Evolutionary conservation across 768 basidiomycete species (phyloP).

Genomic region (Russula sp.): DNA sequence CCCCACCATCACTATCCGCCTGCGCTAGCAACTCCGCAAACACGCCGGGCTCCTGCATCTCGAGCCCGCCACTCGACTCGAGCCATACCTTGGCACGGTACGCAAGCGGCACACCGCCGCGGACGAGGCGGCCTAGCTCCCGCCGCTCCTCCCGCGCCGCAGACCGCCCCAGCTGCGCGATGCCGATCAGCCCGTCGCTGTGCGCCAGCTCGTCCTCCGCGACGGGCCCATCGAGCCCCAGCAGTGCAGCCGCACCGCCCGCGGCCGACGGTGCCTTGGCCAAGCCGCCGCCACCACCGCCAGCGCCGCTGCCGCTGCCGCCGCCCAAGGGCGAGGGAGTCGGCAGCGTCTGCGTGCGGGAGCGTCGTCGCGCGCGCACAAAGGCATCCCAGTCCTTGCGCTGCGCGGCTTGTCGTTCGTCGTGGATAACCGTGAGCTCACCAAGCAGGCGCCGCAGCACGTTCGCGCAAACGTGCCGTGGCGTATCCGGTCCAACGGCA

Average conservation of each 20-base stretch:
- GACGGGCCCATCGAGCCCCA: slow-evolving; percentile 55
- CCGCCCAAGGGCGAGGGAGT: slow-evolving; percentile 15
- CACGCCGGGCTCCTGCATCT: slow-evolving; percentile 85
- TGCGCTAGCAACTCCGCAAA: slow-evolving; percentile 72
- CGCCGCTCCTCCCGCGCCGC: slow-evolving; percentile 63
- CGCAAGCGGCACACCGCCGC: slow-evolving; percentile 79
- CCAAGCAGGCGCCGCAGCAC: slow-evolving; percentile 68
- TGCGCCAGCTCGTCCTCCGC: slow-evolving; percentile 74
- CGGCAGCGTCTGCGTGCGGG: slow-evolving; percentile 41
- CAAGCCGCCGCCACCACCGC: no score
- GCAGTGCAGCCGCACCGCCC: slow-evolving; percentile 51
- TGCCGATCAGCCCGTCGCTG: slow-evolving; percentile 80
- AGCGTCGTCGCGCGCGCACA: slow-evolving; percentile 43
- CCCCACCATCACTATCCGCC: slow-evolving; percentile 36
- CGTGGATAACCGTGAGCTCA: slow-evolving; percentile 76
- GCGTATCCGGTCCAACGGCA: slow-evolving; percentile 51
- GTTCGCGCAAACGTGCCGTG: slow-evolving; percentile 66
- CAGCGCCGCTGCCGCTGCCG: slow-evolving; percentile 18
- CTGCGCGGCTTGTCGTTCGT: slow-evolving; percentile 59
- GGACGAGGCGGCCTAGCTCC: slow-evolving; percentile 74
- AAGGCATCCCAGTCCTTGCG: slow-evolving; percentile 86
- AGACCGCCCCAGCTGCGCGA: slow-evolving; percentile 79
- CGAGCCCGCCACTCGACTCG: slow-evolving; percentile 90
- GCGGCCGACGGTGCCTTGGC: not conserved
- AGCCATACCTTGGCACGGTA: slow-evolving; percentile 87